phyloP scores from a whole-genome alignment of 2,329 filamentous ascomycete species.

The Colletotrichum scovillei region DNA sequence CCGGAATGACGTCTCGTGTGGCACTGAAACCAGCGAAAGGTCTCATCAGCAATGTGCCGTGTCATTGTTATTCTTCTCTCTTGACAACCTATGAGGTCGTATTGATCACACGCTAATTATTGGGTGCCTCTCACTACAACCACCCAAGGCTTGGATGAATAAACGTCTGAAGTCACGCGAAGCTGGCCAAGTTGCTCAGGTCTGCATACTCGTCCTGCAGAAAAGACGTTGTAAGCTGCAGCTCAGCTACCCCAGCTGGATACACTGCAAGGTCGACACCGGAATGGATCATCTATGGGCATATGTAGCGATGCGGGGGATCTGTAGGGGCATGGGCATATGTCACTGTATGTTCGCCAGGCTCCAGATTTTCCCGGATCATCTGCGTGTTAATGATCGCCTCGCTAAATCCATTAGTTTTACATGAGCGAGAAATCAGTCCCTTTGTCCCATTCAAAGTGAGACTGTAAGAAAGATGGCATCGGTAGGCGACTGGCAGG shows the following conservation, averaged over 20 bases:
- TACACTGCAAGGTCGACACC: neutral
- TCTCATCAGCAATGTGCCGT: constrained; percentile 53
- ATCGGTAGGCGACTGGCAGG: too few species aligned
- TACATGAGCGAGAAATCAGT: neutral
- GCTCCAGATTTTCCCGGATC: neutral
- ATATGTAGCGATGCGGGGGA: neutral
- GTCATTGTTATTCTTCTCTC: neutral
- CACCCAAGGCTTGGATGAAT: neutral
- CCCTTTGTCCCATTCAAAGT: neutral
- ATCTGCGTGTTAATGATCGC: neutral
- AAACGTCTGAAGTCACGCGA: neutral
- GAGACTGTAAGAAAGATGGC: too few species aligned
- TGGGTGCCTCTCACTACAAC: neutral
- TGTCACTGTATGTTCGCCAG: neutral
- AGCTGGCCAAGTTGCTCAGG: neutral
- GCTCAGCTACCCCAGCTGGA: neutral
- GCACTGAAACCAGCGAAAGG: constrained; percentile 55
- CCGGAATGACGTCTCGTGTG: constrained; percentile 1
- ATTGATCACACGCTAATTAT: neutral
- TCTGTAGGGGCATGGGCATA: neutral
- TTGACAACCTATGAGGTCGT: neutral
- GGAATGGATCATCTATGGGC: neutral
- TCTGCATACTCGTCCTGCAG: neutral
- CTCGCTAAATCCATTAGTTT: neutral
- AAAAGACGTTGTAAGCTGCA: neutral